Conservation (phyloP, 345 rosid species). For the Salix exigua region DNA sequence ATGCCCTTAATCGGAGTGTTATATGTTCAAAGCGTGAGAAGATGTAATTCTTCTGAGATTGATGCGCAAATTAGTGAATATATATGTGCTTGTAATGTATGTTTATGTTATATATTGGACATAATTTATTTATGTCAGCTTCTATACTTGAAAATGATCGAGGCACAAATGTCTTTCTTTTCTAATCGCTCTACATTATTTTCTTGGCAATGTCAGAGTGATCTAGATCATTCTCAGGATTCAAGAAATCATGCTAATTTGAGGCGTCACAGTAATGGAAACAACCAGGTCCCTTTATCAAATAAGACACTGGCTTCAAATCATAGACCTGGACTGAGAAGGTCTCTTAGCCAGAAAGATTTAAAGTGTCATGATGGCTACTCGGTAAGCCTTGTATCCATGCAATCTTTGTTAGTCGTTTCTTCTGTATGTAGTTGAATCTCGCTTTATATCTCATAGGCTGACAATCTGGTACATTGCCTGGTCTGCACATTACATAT, state of each 20-base stretch:
- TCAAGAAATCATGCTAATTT: constrained; percentile 33
- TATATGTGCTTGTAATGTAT: neutral
- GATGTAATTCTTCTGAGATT: neutral
- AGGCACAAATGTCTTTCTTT: neutral
- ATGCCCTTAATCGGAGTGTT: neutral
- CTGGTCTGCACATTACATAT: neutral
- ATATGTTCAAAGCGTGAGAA: neutral
- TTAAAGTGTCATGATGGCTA: constrained; percentile 69
- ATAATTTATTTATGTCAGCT: neutral
- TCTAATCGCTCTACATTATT: constrained; percentile 3
- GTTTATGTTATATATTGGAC: neutral
- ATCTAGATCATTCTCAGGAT: constrained; percentile 46
- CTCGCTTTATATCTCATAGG: constrained; percentile 1
- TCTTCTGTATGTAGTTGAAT: neutral
- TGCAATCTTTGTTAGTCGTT: constrained; percentile 4
- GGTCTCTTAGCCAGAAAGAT: constrained; percentile 72
- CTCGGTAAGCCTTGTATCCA: constrained; percentile 58
- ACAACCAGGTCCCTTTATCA: constrained; percentile 30
- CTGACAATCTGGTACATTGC: neutral
- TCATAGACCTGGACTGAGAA: constrained; percentile 51
- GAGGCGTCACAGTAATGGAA: constrained; percentile 38
- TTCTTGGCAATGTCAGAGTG: constrained; percentile 56
- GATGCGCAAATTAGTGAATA: neutral
- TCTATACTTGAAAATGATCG: neutral
- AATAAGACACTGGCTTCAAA: constrained; percentile 39